Evolutionary conservation across 2,329 filamentous ascomycete species (phyloP).

Genomic region (Aureobasidium melanogenum): DNA sequence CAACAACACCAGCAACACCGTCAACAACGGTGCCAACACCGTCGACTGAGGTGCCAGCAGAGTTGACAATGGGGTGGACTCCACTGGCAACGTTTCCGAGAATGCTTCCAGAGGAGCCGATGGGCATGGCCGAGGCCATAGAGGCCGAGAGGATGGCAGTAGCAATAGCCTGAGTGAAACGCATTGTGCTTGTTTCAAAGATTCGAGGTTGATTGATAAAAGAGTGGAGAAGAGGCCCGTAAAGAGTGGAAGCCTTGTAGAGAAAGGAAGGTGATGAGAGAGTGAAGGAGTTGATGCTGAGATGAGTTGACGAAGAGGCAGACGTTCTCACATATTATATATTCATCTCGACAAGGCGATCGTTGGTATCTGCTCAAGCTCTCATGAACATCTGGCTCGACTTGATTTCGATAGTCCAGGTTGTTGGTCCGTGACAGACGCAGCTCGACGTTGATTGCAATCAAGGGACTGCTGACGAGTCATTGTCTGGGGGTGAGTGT

Average conservation of each 20-base stretch:
- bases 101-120: neutral
- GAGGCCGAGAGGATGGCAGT: neutral
- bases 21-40: neutral
- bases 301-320: neutral
- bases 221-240: neutral
- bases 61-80: neutral
- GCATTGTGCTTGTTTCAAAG: neutral
- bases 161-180: conserved; percentile 4
- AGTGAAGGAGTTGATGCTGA: neutral
- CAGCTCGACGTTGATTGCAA: neutral
- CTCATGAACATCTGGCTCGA: neutral
- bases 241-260: neutral
- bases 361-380: neutral
- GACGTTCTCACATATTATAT: neutral
- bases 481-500: neutral
- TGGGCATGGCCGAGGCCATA: neutral
- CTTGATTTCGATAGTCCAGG: neutral
- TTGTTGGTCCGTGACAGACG: neutral
- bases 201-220: neutral
- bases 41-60: neutral
- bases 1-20: neutral
- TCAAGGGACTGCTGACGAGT: neutral
- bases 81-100: neutral
- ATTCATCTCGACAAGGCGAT: neutral
- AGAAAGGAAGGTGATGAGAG: neutral